Evolutionary conservation across 129 eudicot genomes (phyloP).

Genomic region (Oenanthe sinensis): DNA sequence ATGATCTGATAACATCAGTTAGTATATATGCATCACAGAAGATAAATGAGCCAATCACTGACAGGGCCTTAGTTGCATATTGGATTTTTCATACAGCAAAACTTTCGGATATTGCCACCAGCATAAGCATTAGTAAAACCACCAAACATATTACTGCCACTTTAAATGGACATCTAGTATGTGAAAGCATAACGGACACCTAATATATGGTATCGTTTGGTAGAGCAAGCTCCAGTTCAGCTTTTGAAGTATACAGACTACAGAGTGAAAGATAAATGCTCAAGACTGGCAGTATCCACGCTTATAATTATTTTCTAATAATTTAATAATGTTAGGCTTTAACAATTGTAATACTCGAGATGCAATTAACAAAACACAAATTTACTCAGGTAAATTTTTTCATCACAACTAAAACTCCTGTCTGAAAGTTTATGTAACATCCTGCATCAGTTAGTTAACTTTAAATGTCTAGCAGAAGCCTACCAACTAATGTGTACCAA

Average conservation of each 20-base stretch:
- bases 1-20: background rate
- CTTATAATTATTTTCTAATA: too few species aligned
- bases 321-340: too few species aligned
- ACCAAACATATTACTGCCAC: background rate
- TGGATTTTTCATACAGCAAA: background rate
- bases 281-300: too few species aligned
- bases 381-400: background rate
- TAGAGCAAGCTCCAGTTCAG: too few species aligned
- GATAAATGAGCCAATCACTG: too few species aligned
- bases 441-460: background rate
- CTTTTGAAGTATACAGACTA: too few species aligned
- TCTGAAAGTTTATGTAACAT: background rate
- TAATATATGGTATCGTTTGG: too few species aligned
- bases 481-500: background rate
- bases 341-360: too few species aligned
- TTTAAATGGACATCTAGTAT: background rate
- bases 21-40: background rate
- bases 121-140: background rate
- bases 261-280: too few species aligned
- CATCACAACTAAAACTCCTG: background rate
- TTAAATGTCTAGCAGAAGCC: too few species aligned
- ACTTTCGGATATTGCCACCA: background rate
- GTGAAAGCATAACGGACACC: background rate
- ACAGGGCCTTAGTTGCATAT: background rate
- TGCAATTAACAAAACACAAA: too few species aligned